Conservation (phyloP, 805 yeast species). For the Sungouiozyma ichnusensis region DNA sequence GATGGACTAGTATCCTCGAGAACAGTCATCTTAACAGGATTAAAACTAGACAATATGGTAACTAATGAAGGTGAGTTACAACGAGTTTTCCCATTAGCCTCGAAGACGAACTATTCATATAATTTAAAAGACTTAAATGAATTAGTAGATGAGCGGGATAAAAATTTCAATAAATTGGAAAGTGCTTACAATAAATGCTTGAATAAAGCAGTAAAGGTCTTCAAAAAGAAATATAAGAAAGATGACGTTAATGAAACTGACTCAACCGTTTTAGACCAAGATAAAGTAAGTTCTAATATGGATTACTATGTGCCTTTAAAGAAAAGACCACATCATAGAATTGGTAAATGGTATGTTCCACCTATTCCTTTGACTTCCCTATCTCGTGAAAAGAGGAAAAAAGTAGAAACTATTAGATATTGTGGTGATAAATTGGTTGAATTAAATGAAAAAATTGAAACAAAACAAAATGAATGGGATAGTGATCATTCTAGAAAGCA, state of each 20-base stretch:
- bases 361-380: conserved; percentile 7
- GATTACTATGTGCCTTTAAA: conserved; percentile 54
- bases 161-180: conserved; percentile 52
- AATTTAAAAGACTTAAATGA: conserved; percentile 48
- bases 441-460: conserved; percentile 52
- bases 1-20: conserved; percentile 60
- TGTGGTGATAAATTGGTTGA: conserved; percentile 58
- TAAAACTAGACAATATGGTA: conserved; percentile 35
- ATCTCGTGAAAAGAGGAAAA: conserved; percentile 60
- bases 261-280: conserved; percentile 15
- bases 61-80: conserved; percentile 42
- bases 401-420: conserved; percentile 75
- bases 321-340: conserved; percentile 76
- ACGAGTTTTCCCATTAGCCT: conserved; percentile 52
- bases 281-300: conserved; percentile 47
- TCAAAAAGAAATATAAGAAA: conserved; percentile 47
- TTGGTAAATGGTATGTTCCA: conserved; percentile 34
- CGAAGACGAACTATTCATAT: conserved; percentile 53
- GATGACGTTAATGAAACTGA: conserved; percentile 22
- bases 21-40: conserved; percentile 62
- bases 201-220: conserved; percentile 46
- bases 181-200: conserved; percentile 51
- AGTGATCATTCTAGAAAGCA: conserved; percentile 34
- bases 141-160: conserved; percentile 50
- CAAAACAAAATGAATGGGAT: conserved; percentile 44